A percentile compares a stretch with the other conserved stretches of the same genome.
Conservation (phyloP, 192 early-diverging fungal genomes). For the Mortierella claussenii region DNA sequence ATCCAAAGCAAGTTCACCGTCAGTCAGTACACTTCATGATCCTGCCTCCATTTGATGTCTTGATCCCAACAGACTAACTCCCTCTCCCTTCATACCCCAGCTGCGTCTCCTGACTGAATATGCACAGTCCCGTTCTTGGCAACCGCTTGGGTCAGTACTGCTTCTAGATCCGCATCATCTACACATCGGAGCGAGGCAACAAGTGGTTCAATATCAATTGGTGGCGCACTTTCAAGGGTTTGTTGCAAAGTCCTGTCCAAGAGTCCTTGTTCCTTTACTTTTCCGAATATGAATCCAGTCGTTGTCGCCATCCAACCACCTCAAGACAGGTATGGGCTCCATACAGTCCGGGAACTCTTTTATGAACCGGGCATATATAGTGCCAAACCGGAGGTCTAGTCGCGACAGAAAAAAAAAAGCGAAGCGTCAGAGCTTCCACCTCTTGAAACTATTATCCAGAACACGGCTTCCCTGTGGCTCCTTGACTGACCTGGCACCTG, state of each 20-base stretch:
- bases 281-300: slow-evolving; percentile 46
- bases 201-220: too few species aligned
- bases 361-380: slow-evolving; percentile 20
- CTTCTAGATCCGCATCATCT: slow-evolving; percentile 36
- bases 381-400: slow-evolving; percentile 23
- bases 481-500: slow-evolving; percentile 12
- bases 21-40: too few species aligned
- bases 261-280: too few species aligned
- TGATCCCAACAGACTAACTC: too few species aligned
- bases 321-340: slow-evolving; percentile 2
- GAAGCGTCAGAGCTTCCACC: too few species aligned
- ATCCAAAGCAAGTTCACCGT: too few species aligned
- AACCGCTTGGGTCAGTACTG: slow-evolving; percentile 3
- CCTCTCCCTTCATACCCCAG: slow-evolving; percentile 14
- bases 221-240: too few species aligned
- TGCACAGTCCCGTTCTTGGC: slow-evolving; percentile 16
- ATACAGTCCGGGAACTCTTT: slow-evolving; percentile 32
- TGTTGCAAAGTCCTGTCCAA: too few species aligned
- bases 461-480: too few species aligned
- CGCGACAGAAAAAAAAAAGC: too few species aligned
- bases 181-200: neutral
- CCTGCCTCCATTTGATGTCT: too few species aligned
- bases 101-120: slow-evolving; percentile 30
- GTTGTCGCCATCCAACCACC: slow-evolving; percentile 33
- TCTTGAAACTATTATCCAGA: too few species aligned